Evolutionary conservation across 2,329 filamentous ascomycete species (phyloP).

Genomic region (Paracorniculantispora psalliotae): DNA sequence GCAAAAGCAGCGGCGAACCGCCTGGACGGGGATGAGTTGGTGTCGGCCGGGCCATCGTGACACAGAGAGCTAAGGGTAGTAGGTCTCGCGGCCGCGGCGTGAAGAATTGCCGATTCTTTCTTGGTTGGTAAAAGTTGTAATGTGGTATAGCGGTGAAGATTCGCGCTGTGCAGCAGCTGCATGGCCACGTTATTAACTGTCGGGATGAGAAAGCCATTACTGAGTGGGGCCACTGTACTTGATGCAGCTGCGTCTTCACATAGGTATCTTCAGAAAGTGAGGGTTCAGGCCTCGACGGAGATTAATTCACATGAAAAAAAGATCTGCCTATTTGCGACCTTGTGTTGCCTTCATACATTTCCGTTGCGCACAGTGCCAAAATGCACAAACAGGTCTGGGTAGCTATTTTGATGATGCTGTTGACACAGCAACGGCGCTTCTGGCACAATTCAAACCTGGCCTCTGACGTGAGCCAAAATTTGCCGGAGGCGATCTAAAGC

Average conservation of each 20-base stretch:
- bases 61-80: neutral
- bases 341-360: neutral
- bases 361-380: too few species aligned
- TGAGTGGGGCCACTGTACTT: neutral
- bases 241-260: neutral
- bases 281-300: neutral
- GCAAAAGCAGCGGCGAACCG: conserved; percentile 16
- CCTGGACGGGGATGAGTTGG: conserved; percentile 19
- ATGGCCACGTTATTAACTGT: neutral
- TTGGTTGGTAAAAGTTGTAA: neutral
- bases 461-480: conserved; percentile 34
- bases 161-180: neutral
- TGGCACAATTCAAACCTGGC: conserved; percentile 18
- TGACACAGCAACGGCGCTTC: conserved; percentile 16
- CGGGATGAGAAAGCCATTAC: neutral
- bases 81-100: neutral
- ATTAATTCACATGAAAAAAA: neutral
- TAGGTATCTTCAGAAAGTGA: neutral
- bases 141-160: neutral
- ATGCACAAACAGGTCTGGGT: neutral
- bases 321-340: neutral
- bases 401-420: neutral
- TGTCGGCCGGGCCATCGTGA: neutral
- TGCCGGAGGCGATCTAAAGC: conserved; percentile 33
- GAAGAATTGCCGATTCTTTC: neutral